Evolutionary conservation across 805 yeast genomes (phyloP), one percentile per base, ranked within the genome.

Genomic region (Suhomyces kilbournensis): DNA sequence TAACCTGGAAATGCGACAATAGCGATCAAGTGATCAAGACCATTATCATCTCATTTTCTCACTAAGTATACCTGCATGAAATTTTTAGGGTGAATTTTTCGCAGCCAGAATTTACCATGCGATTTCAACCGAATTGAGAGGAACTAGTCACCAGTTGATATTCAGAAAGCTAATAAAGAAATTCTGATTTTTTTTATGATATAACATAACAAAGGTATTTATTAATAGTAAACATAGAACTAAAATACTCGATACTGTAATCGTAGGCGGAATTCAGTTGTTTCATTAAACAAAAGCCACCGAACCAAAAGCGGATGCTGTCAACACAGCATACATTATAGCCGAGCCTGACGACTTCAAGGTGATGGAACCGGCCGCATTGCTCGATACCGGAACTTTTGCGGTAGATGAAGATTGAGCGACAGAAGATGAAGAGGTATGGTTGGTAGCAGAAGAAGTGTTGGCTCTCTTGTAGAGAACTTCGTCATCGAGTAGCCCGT

Each of bases 271-370:
- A 12, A 42, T 42, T 32, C 34, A 20, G n/a, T 40, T 40, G 44
- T 20, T 10, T 20, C 45, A 32, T 34, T 34, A 46, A n/a, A 46
- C 23, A n/a, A 46, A 22, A 0, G 38, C 26, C 7, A 35, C 38
- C 3, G 48, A 23, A 7, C 34, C 50, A 17, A 39, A 40, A 23
- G 46, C 50, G 12, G 50, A 40, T 28, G 46, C 46, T 6, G 46
- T 40, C 46, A 40, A 22, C n/a, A 48, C n/a, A 9, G 40, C 20
- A 20, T 32, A 26, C 30, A 45, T 20, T 17, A 46, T 25, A 2
- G 28, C 20, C 19, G 32, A 15, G 19, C 48, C 40, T 10, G 22
- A 28, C 19, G 30, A 22, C 28, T 42, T 20, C 39, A 43, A 49
- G 28, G 45, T 39, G 23, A 45, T n/a, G 17, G 44, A 46, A 8